These are phyloP conservation scores for Rhizophagus sp. DNA, from an alignment of 192 early-diverging fungal species.

Conservation along the genomic window DNA sequence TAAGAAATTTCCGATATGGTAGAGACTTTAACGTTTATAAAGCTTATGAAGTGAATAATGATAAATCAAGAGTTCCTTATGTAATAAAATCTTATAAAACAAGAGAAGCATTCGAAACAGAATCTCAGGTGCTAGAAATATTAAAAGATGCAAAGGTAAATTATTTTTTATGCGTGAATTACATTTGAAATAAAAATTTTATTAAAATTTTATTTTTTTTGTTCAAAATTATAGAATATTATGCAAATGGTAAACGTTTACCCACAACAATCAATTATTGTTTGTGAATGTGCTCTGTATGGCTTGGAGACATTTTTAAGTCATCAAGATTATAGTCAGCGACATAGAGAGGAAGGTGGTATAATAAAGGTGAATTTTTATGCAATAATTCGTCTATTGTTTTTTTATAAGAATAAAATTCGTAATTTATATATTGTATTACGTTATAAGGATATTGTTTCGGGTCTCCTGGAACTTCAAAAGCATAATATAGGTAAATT, in stretches of 20 bases:
- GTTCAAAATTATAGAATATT: neutral
- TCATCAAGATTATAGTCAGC: neutral
- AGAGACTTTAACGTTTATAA: neutral
- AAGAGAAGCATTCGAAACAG: neutral
- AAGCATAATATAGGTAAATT: neutral
- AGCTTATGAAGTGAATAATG: neutral
- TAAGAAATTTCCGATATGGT: neutral
- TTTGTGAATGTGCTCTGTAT: neutral
- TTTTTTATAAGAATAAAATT: too few relatives aligned
- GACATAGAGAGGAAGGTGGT: neutral
- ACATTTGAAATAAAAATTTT: too few relatives aligned
- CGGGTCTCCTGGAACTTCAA: neutral
- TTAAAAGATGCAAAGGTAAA: neutral
- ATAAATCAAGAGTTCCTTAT: neutral
- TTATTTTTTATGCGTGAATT: neutral
- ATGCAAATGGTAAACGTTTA: neutral
- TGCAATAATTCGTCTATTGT: neutral
- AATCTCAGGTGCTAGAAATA: neutral
- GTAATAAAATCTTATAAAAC: neutral
- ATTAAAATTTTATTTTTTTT: neutral
- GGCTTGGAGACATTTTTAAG: neutral
- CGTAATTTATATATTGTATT: neutral
- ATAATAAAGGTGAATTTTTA: neutral
- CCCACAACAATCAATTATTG: neutral
- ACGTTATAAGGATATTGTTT: neutral